Base-by-base conservation (phyloP, 768 basidiomycete genomes). In the Mycena alexandri region DNA sequence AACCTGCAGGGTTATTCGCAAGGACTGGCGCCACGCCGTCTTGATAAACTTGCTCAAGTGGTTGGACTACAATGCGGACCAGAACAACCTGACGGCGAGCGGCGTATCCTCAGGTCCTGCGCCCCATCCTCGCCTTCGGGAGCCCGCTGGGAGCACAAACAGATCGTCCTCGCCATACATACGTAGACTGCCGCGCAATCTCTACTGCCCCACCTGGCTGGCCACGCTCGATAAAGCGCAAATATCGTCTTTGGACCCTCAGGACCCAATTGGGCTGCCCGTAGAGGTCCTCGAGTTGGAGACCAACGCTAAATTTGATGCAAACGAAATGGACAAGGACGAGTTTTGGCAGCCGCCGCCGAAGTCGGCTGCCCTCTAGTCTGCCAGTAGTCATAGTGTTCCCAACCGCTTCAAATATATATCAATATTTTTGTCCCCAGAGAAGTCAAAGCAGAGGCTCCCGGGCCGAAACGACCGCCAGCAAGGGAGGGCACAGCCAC, bases 41-140 rank as follows among this genome's bases (percentile, higher is more conserved):
- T 19, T 54, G 17, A 54, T 54, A 38, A 54, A 54, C 36, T 19
- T 54, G 11, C 53, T 54, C 17, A 54, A 54, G 22, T 54, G 53
- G 53, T 34, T 54, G 36, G 53, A 54, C 36, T 54, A 54, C n/a
- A 19, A 54, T 34, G 53, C 53, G 34, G 53, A 54, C 34, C 9
- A 36, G 1, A 8, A 38, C 3, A 54, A 41, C 14, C 53, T 54
- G 17, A 54, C 53, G 9, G 53, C 53, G 34, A 54, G 53, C 19
- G 53, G 53, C 34, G 33, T 38, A n/a, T 36, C 53, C 19, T n/a
- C n/a, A 7, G 53, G 53, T 8, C 34, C 34, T 22, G 17, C 22
- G 9, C 53, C 53, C 16, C 53, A 54, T 16, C 21, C 34, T 19
- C 8, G 36, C 7, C n/a, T 54, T 36, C 53, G 53, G 33, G 34